phyloP scores from a whole-genome alignment of 2,329 filamentous ascomycete species.

The Cordyceps cateniannulata region DNA sequence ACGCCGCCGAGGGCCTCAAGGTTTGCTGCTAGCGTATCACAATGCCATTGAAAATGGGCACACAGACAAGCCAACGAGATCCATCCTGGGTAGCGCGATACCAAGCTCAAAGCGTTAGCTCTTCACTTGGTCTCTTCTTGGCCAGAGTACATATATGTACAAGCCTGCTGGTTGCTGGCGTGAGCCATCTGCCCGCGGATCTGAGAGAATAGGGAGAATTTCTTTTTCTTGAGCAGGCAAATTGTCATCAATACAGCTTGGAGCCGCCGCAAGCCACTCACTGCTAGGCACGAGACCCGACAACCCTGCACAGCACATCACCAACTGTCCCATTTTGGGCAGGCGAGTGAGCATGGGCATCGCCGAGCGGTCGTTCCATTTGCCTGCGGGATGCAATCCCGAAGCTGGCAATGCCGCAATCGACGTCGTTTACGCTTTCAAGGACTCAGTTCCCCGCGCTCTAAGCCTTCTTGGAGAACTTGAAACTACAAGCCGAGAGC shows the following conservation, averaged over 20 bases:
- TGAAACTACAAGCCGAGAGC: not conserved
- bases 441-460: not conserved
- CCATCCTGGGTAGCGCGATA: not conserved
- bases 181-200: not conserved
- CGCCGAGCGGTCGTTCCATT: not conserved
- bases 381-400: not conserved
- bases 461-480: conserved; percentile 6
- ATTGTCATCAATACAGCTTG: not conserved
- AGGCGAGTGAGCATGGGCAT: not conserved
- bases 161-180: not conserved
- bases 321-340: not conserved
- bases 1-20: not conserved
- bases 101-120: not conserved
- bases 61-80: not conserved
- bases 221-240: not conserved
- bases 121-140: not conserved
- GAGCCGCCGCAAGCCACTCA: not conserved
- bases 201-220: not conserved
- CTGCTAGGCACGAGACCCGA: not conserved
- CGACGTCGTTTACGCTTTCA: not conserved
- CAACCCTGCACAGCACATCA: not conserved
- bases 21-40: not conserved
- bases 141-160: not conserved
- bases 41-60: not conserved
- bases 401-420: not conserved